Percentiles rank a stretch among this genome's conserved stretches.
Evolutionary conservation across 345 rosid genomes (phyloP).

Genomic region (Sisymbrium altissimum): DNA sequence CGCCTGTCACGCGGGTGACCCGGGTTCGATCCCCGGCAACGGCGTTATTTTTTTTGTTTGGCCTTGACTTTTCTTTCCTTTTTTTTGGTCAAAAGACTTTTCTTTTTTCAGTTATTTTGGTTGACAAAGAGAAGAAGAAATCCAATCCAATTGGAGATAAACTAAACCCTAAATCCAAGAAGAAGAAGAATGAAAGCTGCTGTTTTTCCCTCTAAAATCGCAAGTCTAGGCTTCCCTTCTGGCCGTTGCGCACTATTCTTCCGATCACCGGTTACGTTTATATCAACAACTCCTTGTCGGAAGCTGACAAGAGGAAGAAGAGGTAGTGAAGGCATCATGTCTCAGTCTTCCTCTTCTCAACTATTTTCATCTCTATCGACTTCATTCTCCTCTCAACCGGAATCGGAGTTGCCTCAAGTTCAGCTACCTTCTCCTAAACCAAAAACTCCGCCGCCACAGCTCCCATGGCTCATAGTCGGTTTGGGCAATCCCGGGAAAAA

Average conservation of each 20-base stretch:
- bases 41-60: slow-evolving; percentile 56
- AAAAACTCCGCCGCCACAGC: slow-evolving; percentile 42
- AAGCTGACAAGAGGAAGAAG: slow-evolving; percentile 9
- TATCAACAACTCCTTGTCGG: slow-evolving; percentile 9
- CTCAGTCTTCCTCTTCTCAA: slow-evolving; percentile 27
- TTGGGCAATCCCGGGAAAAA: slow-evolving; percentile 90
- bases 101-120: not conserved
- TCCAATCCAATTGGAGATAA: slow-evolving; percentile 6
- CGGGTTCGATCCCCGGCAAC: slow-evolving; percentile 96
- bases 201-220: slow-evolving; percentile 17
- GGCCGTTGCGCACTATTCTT: not conserved
- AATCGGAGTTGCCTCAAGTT: slow-evolving; percentile 18
- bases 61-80: too few relatives aligned
- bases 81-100: too few relatives aligned
- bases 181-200: slow-evolving; percentile 23
- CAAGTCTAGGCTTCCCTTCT: slow-evolving; percentile 21
- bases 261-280: not conserved
- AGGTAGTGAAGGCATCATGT: slow-evolving; percentile 14
- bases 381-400: slow-evolving; percentile 17
- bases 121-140: not conserved
- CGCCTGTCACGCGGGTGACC: slow-evolving; percentile 97
- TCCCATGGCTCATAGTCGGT: slow-evolving; percentile 83
- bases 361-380: slow-evolving; percentile 1
- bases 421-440: slow-evolving; percentile 1
- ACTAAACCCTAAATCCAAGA: slow-evolving; percentile 16